Base-by-base conservation (phyloP, 345 rosid genomes). In the Trapa incisa region DNA sequence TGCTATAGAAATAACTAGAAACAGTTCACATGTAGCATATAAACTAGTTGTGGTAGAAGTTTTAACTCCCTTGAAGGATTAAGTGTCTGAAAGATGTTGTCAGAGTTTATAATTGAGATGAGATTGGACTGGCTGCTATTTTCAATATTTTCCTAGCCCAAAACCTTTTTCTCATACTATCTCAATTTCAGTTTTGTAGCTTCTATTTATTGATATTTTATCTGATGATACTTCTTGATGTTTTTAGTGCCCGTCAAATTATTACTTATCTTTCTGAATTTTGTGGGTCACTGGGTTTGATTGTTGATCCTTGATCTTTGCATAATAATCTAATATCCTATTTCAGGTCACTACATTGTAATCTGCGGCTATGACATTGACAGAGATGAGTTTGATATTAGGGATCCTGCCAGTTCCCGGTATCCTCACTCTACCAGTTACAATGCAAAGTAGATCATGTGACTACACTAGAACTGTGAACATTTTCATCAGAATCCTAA, bases 361-460 rank as follows among this genome's bases (percentile, higher is more conserved):
- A 89, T 91, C 76, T 91, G 96, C 47, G 96, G 97, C 73, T 94
- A 91, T 68, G 96, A 91, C 70, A 76, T 90, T 42, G 72, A 45
- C 37, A 72, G 75, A 12, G 89, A 95, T 73, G 97, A 89, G 82
- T 95, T 91, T 62, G 97, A 95, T 83, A 95, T 95, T 65, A 88
- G 93, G 79, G 96, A 95, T 80, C 99, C 99, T 61, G 96, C 96
- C 68, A 85, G 90, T 87, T 77, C 93, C 71, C 77, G 88, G 99
- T 94, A 17, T 56, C 54, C 68, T 61, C 52, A 52, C 37, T 43
- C 6, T 2, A 50, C 56, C 7, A 22, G 60, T 37, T 64, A 0
- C 7, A 36, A 12, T 6, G 3, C 47, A 15, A 39, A 61, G 12
- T 37, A 11, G 37, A 43, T 65, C 15, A 17, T 39, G 12, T 37